A percentile compares a stretch with the other conserved stretches of the same genome.
Evolutionary conservation across 331 rosid genomes (phyloP).

Genomic region (Erythrophleum ivorense): DNA sequence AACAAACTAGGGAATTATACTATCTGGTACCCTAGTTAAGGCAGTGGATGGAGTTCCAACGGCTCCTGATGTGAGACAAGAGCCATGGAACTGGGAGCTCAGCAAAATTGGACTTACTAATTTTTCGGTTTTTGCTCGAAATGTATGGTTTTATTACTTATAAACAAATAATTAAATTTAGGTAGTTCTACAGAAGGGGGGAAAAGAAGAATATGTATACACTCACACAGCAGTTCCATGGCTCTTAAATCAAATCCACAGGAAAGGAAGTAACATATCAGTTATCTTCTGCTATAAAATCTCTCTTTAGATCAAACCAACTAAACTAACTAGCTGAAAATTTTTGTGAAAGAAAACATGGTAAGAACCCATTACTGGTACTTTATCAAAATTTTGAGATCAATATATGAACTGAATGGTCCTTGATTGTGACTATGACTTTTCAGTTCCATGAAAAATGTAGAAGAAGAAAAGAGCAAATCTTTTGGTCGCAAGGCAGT

Average conservation of each 20-base stretch:
- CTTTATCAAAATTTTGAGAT: slow-evolving; percentile 25
- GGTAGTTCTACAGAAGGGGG: neutral
- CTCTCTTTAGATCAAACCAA: neutral
- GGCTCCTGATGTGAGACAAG: neutral
- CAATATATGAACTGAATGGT: slow-evolving; percentile 16
- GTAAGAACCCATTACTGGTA: neutral
- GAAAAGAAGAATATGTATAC: neutral
- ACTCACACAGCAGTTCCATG: neutral
- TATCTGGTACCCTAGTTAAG: neutral
- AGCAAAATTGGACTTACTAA: neutral
- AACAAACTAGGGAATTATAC: neutral
- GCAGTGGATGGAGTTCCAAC: neutral
- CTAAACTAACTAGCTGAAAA: neutral
- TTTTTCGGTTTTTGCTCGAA: neutral
- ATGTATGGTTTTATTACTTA: neutral
- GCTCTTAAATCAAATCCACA: slow-evolving; percentile 3
- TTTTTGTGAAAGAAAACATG: slow-evolving; percentile 1
- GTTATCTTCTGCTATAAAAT: neutral
- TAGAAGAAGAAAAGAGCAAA: slow-evolving; percentile 57
- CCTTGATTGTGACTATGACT: slow-evolving; percentile 35
- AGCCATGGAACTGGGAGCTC: neutral
- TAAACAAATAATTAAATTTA: neutral
- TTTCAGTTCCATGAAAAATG: slow-evolving; percentile 58
- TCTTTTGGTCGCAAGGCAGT: slow-evolving; percentile 72
- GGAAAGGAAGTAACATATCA: neutral